Percentiles rank a stretch among this genome's conserved stretches.
phyloP scores from a whole-genome alignment of 2,329 filamentous ascomycete genomes.

The Diaporthe humulicola region DNA sequence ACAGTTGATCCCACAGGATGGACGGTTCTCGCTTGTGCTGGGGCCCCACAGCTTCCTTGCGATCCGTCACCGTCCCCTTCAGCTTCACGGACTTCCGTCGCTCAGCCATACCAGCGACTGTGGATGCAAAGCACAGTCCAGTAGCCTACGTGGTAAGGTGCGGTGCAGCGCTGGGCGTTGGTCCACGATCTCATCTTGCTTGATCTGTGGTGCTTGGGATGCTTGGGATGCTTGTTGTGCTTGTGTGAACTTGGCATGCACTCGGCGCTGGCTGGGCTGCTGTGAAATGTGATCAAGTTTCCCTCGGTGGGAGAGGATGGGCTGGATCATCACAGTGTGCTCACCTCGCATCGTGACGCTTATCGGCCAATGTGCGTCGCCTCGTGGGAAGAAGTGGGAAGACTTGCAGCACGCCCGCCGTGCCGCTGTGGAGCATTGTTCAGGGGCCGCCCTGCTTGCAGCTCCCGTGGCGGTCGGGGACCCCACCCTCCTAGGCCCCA shows the following conservation, averaged over 20 bases:
- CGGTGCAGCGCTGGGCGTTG: background rate
- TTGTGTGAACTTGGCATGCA: slow-evolving; percentile 27
- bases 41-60: slow-evolving; percentile 10
- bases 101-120: background rate
- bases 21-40: slow-evolving; percentile 27
- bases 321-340: background rate
- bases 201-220: background rate
- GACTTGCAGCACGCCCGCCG: slow-evolving; percentile 21
- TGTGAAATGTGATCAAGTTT: slow-evolving; percentile 16
- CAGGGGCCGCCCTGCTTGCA: slow-evolving; percentile 29
- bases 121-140: slow-evolving; percentile 9
- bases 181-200: slow-evolving; percentile 5
- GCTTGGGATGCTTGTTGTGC: slow-evolving; percentile 24
- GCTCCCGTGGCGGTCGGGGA: slow-evolving; percentile 29
- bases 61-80: slow-evolving; percentile 26
- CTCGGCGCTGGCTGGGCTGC: slow-evolving; percentile 11
- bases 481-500: slow-evolving; percentile 23
- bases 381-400: slow-evolving; percentile 30
- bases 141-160: background rate
- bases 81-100: slow-evolving; percentile 23
- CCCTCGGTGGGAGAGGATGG: background rate
- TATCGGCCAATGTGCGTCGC: slow-evolving; percentile 29
- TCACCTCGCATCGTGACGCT: slow-evolving; percentile 21
- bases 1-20: slow-evolving; percentile 25
- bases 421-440: slow-evolving; percentile 29